These are phyloP conservation scores for Penicillium flavigenum DNA, from an alignment of 495 filamentous ascomycete genomes.

Conservation along the genomic window DNA sequence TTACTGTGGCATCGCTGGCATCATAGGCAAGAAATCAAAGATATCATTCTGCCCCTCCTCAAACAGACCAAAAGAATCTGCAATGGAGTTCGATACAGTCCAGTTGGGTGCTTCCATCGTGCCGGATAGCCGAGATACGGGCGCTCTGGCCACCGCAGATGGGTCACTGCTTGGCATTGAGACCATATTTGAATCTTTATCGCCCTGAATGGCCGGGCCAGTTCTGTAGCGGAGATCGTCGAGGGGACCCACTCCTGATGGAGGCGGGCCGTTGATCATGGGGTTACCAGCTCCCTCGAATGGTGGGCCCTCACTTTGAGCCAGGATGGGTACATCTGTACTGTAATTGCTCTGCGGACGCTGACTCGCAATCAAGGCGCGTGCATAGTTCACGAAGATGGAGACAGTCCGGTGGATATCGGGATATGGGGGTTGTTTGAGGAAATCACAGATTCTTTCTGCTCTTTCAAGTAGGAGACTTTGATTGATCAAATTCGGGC, in stretches of 20 bases:
- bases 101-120: conserved; percentile 45
- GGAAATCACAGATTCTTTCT: conserved; percentile 40
- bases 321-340: conserved; percentile 21
- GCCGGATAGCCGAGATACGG: conserved; percentile 33
- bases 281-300: conserved; percentile 24
- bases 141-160: conserved; percentile 29
- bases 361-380: conserved; percentile 39
- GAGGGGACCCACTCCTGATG: conserved; percentile 19
- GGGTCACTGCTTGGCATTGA: conserved; percentile 26
- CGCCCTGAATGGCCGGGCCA: conserved; percentile 16
- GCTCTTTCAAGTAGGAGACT: conserved; percentile 37
- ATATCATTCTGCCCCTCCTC: conserved; percentile 47
- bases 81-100: conserved; percentile 44
- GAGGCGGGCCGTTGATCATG: conserved; percentile 23
- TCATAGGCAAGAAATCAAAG: conserved; percentile 45
- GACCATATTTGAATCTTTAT: conserved; percentile 23
- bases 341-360: conserved; percentile 23
- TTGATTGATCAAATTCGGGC: conserved; percentile 41
- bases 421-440: conserved; percentile 45
- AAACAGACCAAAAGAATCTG: conserved; percentile 47
- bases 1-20: conserved; percentile 40
- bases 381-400: conserved; percentile 45
- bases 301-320: conserved; percentile 18
- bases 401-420: conserved; percentile 47
- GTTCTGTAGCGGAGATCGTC: conserved; percentile 27